A percentile compares a stretch with the other conserved stretches of the same genome.
Conservation (phyloP, 73 alveolate genomes). For the Paramecium tetraurelia region DNA sequence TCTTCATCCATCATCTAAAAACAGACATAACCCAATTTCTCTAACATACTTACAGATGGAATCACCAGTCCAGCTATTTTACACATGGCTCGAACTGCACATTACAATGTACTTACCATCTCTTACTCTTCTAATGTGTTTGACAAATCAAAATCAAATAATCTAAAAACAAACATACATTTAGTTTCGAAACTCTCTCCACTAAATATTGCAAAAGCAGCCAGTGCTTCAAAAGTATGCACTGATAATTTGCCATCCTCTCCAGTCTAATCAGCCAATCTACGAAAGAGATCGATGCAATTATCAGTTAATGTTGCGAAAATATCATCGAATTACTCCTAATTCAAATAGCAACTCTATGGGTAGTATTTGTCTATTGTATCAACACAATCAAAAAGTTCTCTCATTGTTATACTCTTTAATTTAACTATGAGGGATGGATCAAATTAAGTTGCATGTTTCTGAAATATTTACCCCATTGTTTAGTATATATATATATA, state of each 20-base stretch:
- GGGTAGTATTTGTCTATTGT: conserved; percentile 43
- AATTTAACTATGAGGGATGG: conserved; percentile 24
- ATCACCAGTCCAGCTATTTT: conserved; percentile 56
- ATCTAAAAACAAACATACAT: conserved; percentile 44
- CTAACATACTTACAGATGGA: conserved; percentile 48
- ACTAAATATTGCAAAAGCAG: conserved; percentile 61
- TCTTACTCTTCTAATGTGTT: conserved; percentile 49
- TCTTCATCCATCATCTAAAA: conserved; percentile 59
- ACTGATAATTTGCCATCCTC: background rate
- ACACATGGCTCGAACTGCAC: conserved; percentile 56
- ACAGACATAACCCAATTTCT: conserved; percentile 56
- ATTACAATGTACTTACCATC: conserved; percentile 39
- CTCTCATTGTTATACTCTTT: conserved; percentile 24
- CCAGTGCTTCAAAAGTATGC: conserved; percentile 56
- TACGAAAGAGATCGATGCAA: background rate
- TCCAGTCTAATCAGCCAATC: background rate
- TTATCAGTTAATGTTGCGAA: conserved; percentile 13
- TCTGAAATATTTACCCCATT: conserved; percentile 15
- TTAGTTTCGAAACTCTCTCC: conserved; percentile 59
- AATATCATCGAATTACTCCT: conserved; percentile 19
- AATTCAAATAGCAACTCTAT: background rate
- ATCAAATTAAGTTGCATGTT: conserved; percentile 29
- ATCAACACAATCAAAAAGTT: conserved; percentile 35
- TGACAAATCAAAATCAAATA: conserved; percentile 61
- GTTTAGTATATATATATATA: background rate